Base-by-base conservation (phyloP, 139 green algal genomes). In the Closterium sp. region DNA sequence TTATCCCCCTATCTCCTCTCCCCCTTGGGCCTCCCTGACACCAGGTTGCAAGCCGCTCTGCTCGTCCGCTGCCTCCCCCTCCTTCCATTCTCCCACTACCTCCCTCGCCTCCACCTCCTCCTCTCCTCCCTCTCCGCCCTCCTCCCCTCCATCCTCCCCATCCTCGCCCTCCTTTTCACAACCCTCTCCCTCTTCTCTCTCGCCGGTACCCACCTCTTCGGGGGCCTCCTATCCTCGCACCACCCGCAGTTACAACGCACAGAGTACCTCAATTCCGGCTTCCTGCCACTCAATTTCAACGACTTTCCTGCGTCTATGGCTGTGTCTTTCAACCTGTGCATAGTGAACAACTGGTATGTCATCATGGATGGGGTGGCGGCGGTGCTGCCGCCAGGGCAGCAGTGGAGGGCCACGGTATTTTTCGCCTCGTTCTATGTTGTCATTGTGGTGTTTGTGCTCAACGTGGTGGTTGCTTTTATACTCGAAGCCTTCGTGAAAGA, bases 331-430 rank as follows among this genome's bases (percentile, higher is more conserved):
- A 90, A 90, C 35, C 35, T 90, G 33, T 90, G 36, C 23, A 35
- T 90, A 10, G 87, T 90, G 33, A 90, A 90, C 87, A 90, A 90
- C 35, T 90, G 87, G 87, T 90, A 86, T 35, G 87, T 90, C 10
- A 90, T 90, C 28, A 90, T 90, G 87, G 87, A 90, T 35, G 87
- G 87, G 35, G 69, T 90, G 10, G 34, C 81, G 2, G 87, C 87
- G 33, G 35, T 76, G 12, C 55, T 76, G 55, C 55, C 34, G 7
- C 3, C 33, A 25, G 21, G 33, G 34, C 25, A 83, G 33, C 6
- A 86, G 8, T 90, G 87, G 87, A 34, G n/a, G 34, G 30, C n/a
- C 7, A 8, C 31, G 6, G 16, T 84, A 7, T 90, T 32, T 33
- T 90, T 90, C 33, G 87, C 64, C 2, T 87, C 88, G 34, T 90